These are phyloP conservation scores for Cordyceps tenuipes DNA, from an alignment of 2,329 filamentous ascomycete species.

Conservation along the genomic window DNA sequence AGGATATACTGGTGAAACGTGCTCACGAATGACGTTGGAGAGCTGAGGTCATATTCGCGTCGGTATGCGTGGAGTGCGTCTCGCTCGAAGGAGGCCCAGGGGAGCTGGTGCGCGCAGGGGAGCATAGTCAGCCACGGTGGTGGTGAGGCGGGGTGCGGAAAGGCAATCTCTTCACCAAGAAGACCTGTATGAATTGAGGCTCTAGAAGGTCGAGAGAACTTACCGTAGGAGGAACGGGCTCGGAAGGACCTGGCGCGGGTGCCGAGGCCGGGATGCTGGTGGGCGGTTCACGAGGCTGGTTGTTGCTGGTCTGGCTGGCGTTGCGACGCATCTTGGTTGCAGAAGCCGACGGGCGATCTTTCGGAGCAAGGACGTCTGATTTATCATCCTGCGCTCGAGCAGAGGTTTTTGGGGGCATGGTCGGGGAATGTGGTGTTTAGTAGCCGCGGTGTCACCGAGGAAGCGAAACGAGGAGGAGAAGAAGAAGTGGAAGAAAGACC, in stretches of 20 bases:
- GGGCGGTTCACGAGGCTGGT: conserved; percentile 34
- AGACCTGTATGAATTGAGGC: background rate
- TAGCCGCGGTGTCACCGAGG: background rate
- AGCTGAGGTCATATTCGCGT: conserved; percentile 62
- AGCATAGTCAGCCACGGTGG: conserved; percentile 9
- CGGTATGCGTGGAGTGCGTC: conserved; percentile 67
- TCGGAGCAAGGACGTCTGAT: conserved; percentile 29
- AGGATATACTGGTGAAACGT: conserved; percentile 55
- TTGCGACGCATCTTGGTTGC: conserved; percentile 49
- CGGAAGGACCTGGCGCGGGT: conserved; percentile 22
- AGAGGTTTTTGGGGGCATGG: conserved; percentile 41
- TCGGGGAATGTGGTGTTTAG: background rate
- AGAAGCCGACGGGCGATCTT: conserved; percentile 37
- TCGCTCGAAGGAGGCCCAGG: conserved; percentile 62
- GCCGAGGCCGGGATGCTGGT: conserved; percentile 30
- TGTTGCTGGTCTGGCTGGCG: conserved; percentile 42
- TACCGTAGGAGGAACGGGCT: conserved; percentile 27
- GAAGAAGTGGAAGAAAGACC: background rate
- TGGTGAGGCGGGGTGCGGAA: background rate
- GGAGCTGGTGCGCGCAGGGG: conserved; percentile 31
- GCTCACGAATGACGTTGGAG: conserved; percentile 60
- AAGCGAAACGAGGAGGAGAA: background rate
- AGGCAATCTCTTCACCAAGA: conserved; percentile 4
- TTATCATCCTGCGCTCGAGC: conserved; percentile 41
- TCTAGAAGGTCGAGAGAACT: conserved; percentile 13